Percentiles rank a stretch among this genome's conserved stretches.
Conservation (phyloP, 257 asterid genomes). For the Mentha longifolia region DNA sequence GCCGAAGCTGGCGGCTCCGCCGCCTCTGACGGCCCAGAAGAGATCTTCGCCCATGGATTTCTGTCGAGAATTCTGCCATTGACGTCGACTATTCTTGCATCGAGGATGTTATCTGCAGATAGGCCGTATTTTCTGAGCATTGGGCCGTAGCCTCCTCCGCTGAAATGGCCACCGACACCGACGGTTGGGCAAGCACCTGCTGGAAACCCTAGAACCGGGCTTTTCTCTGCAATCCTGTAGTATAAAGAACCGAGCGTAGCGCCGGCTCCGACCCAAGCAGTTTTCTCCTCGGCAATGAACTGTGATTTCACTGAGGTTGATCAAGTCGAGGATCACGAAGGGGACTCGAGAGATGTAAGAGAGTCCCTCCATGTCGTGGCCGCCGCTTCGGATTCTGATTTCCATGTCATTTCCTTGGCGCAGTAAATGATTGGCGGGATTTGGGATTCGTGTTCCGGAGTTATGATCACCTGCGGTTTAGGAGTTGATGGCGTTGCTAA, state of each 20-base stretch:
- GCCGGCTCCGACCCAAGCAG: constrained; percentile 42
- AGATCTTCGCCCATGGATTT: constrained; percentile 4
- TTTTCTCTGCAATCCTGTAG: constrained; percentile 37
- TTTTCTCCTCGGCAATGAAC: constrained; percentile 27
- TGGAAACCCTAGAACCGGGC: constrained; percentile 37
- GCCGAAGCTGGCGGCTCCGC: constrained; percentile 25
- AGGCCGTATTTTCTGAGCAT: constrained; percentile 40
- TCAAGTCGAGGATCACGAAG: constrained; percentile 39
- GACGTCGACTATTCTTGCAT: constrained; percentile 42
- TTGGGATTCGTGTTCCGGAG: constrained; percentile 38
- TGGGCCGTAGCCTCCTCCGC: constrained; percentile 50
- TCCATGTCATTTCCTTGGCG: constrained; percentile 30
- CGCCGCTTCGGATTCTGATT: constrained; percentile 43
- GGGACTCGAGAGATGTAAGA: constrained; percentile 32
- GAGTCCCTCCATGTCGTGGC: constrained; percentile 45
- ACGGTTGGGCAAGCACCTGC: constrained; percentile 42
- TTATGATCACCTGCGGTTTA: constrained; percentile 35
- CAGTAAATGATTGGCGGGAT: constrained; percentile 30
- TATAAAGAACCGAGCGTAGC: constrained; percentile 36
- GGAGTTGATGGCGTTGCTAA: constrained; percentile 23
- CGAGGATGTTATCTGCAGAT: constrained; percentile 41
- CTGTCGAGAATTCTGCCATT: constrained; percentile 36
- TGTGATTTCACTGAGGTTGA: constrained; percentile 34
- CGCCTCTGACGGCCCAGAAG: constrained; percentile 25
- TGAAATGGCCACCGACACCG: constrained; percentile 43